Evolutionary conservation across 768 basidiomycete species (phyloP).

Genomic region (Mrakia frigida): DNA sequence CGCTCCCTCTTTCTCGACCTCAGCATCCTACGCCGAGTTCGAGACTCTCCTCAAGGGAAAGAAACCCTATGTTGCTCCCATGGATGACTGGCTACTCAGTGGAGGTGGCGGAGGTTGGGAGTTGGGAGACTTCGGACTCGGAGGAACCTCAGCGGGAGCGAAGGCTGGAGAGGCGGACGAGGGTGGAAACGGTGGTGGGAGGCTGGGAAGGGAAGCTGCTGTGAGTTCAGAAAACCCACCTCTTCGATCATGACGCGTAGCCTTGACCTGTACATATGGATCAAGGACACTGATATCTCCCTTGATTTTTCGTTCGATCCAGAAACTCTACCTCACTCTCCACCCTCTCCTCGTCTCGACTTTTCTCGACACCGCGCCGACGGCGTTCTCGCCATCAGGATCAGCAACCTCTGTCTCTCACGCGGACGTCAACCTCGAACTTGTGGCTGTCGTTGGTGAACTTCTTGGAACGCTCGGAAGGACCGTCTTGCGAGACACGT

Average conservation of each 20-base stretch:
- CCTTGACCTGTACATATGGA: no score
- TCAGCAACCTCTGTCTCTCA: constrained; percentile 25
- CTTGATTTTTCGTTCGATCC: not conserved
- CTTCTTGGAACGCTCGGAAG: constrained; percentile 16
- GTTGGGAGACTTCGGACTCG: constrained; percentile 13
- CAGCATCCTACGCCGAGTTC: constrained; percentile 26
- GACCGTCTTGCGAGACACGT: constrained; percentile 15
- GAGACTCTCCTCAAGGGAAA: constrained; percentile 15
- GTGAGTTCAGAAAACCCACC: constrained; percentile 32
- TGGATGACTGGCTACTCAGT: constrained; percentile 33
- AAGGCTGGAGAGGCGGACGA: constrained; percentile 32
- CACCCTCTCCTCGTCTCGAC: constrained; percentile 73
- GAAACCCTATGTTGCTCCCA: constrained; percentile 16
- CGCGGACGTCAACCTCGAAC: constrained; percentile 23
- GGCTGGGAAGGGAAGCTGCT: constrained; percentile 21
- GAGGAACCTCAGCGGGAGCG: constrained; percentile 22
- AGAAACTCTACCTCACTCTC: constrained; percentile 61
- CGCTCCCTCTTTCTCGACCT: constrained; percentile 47
- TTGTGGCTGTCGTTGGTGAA: constrained; percentile 22
- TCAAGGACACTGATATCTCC: not conserved
- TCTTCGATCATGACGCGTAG: no score
- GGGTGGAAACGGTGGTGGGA: constrained; percentile 3
- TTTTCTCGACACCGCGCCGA: constrained; percentile 79
- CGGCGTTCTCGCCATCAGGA: constrained; percentile 63
- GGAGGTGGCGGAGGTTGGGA: constrained; percentile 17